These are phyloP conservation scores for Isabelozyma heimii DNA, from an alignment of 805 yeast species.

Conservation along the genomic window DNA sequence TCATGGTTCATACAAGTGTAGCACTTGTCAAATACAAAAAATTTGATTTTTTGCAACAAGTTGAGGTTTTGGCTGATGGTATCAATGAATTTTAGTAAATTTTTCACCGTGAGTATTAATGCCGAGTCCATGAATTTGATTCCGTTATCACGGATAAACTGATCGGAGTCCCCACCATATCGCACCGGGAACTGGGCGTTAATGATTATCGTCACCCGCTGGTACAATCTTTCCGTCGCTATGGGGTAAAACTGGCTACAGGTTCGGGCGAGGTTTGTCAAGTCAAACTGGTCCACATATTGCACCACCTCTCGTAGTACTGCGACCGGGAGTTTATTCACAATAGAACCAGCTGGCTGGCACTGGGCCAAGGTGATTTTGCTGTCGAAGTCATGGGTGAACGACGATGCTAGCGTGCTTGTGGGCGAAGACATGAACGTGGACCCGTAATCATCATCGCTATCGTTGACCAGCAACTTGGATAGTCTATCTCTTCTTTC, in stretches of 20 bases:
- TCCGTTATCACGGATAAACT: slow-evolving; percentile 25
- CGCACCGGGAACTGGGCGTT: slow-evolving; percentile 23
- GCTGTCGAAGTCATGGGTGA: not conserved
- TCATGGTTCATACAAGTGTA: slow-evolving; percentile 7
- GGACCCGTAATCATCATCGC: not conserved
- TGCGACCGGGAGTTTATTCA: slow-evolving; percentile 10
- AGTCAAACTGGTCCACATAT: slow-evolving; percentile 30
- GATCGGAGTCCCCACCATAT: slow-evolving; percentile 10
- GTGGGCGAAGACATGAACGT: not conserved
- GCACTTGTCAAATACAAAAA: slow-evolving; percentile 34
- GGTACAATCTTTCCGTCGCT: slow-evolving; percentile 24
- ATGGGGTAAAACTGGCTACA: slow-evolving; percentile 17
- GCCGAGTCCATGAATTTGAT: slow-evolving; percentile 27
- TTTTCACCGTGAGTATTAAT: slow-evolving; percentile 16
- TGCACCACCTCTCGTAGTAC: slow-evolving; percentile 14
- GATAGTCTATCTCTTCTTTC: not conserved
- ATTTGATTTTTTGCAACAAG: slow-evolving; percentile 20
- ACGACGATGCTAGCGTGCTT: not conserved
- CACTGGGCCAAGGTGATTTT: not conserved
- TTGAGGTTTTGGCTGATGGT: slow-evolving; percentile 14
- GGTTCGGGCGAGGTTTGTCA: slow-evolving; percentile 20
- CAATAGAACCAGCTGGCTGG: slow-evolving; percentile 9
- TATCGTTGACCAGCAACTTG: not conserved
- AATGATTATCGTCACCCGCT: slow-evolving; percentile 27
- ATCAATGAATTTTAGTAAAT: slow-evolving; percentile 15